Base-by-base conservation (phyloP, 805 yeast species). In the Wickerhamomyces queroliae region DNA sequence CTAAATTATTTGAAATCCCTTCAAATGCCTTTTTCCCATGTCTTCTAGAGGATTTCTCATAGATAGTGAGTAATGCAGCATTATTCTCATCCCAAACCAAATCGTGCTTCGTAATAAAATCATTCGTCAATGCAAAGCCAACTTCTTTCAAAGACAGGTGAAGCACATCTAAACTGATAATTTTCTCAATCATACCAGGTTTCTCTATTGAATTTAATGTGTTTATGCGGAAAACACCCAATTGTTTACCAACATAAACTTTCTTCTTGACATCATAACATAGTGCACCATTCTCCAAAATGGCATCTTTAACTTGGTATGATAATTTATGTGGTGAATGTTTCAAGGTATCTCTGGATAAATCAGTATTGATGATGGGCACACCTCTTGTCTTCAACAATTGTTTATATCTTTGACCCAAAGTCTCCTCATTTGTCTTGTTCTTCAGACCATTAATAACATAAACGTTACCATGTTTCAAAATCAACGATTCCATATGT, bases 1-100 rank as follows among this genome's bases (percentile, higher is more conserved):
- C 91, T 34, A 23, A 18, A 15, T 35, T 39, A 4, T 75, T 57
- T 1, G 61, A 55, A 6, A 50, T 46, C 5, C 50, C 50, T 43
- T 55, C 39, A 47, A 45, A 43, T 47, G 61, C 19, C 51, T 50
- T 47, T 47, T 59, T 45, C 39, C 53, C 41, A 45, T 56, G 40
- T 52, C 60, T 37, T 29, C 63, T 60, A 10, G 53, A 36, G 27
- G 64, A 58, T 35, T 62, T 60, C 6, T 62, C 85, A 62, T 88
- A 89, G 15, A 88, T 84, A 52, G 80, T 80, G 4, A 89, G 78
- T 24, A 90, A 74, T 47, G 82, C 88, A 53, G 83, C 90, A 25
- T 95, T 95, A 58, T 89, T 89, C 56, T 90, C 95, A 7, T 95
- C 93, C 97, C 97, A 90, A 20, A 90, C 62, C 20, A 80, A 74